Evolutionary conservation across 306 rosid species (phyloP).

Genomic region (Dalbergia cochinchinensis): DNA sequence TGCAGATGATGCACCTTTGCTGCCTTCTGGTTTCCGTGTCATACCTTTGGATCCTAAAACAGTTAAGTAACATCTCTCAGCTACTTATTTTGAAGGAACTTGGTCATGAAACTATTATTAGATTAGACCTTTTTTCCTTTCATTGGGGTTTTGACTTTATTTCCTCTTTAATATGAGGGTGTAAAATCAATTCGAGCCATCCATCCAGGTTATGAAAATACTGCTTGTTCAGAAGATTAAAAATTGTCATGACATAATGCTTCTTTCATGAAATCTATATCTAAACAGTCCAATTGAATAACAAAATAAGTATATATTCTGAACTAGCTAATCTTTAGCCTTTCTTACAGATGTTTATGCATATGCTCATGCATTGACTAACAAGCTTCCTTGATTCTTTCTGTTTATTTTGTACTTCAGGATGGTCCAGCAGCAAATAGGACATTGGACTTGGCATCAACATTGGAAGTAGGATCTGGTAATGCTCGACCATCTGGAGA

Average conservation of each 20-base stretch:
- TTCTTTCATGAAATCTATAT: too few relatives aligned
- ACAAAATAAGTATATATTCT: too few relatives aligned
- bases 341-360: neutral
- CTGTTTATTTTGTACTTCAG: conserved; percentile 53
- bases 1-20: conserved; percentile 82
- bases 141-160: neutral
- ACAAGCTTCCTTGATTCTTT: conserved; percentile 39
- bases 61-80: conserved; percentile 52
- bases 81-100: neutral
- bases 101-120: neutral
- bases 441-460: conserved; percentile 92
- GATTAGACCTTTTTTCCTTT: neutral
- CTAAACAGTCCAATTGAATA: too few relatives aligned
- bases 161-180: neutral
- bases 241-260: too few relatives aligned
- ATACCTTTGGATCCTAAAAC: conserved; percentile 84
- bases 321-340: too few relatives aligned
- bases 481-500: conserved; percentile 67
- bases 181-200: neutral
- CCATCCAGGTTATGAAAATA: too few relatives aligned
- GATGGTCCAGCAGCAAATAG: conserved; percentile 69
- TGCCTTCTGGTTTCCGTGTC: conserved; percentile 90
- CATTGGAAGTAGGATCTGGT: conserved; percentile 83
- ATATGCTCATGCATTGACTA: neutral
- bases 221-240: too few relatives aligned